phyloP scores from a whole-genome alignment of 805 yeast genomes.

The Starmerella floricola region DNA sequence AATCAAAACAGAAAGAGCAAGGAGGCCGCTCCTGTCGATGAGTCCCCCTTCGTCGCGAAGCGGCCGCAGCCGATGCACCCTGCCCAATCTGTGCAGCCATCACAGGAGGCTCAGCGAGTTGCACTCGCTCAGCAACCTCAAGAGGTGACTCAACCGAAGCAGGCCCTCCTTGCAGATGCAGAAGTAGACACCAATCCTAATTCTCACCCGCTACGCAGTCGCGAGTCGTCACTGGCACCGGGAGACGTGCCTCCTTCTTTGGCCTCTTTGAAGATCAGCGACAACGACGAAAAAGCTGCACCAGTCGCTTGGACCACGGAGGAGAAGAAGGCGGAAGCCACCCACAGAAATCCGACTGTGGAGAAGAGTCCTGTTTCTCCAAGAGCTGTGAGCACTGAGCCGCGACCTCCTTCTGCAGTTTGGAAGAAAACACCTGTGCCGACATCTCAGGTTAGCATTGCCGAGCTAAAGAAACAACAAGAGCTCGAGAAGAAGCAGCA shows the following conservation, averaged over 20 bases:
- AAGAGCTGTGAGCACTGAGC: neutral
- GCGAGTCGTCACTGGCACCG: neutral
- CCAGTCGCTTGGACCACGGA: neutral
- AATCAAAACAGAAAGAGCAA: neutral
- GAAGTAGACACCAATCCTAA: neutral
- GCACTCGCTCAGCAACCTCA: no score
- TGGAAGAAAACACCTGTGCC: slow-evolving; percentile 18
- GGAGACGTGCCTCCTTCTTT: neutral
- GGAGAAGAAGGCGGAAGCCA: neutral
- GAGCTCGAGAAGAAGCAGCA: slow-evolving; percentile 9
- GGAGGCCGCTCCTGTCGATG: neutral
- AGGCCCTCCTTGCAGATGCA: neutral
- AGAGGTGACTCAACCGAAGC: no score
- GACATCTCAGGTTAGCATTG: slow-evolving; percentile 12
- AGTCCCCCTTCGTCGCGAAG: neutral
- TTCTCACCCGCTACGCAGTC: neutral
- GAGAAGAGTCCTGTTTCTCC: neutral
- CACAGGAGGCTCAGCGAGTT: no score
- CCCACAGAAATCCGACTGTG: no score
- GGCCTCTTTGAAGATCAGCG: neutral
- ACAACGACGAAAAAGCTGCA: neutral
- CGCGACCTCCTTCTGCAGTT: neutral
- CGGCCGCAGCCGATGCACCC: neutral
- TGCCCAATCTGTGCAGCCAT: no score
- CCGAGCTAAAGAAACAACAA: slow-evolving; percentile 17